Conservation (phyloP, 2,329 filamentous ascomycete genomes). For the Phialemonium atrogriseum region DNA sequence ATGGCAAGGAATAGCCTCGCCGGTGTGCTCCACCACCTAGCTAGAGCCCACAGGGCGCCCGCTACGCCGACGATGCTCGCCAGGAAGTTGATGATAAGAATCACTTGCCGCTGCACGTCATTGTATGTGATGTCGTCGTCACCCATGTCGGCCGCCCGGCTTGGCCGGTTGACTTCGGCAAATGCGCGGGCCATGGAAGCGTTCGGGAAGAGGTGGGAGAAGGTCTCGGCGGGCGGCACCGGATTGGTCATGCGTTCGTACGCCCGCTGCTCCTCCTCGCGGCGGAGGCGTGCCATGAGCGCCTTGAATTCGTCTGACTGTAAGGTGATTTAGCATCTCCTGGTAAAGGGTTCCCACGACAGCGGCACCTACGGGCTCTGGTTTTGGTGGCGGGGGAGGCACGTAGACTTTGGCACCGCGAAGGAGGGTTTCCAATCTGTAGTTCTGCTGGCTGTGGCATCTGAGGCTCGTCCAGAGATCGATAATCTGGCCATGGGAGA, state of each 20-base stretch:
- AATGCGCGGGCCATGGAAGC: slow-evolving; percentile 41
- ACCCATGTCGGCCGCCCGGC: slow-evolving; percentile 33
- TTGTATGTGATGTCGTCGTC: slow-evolving; percentile 58
- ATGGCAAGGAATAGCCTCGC: slow-evolving; percentile 63
- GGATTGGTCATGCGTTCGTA: slow-evolving; percentile 77
- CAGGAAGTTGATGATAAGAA: slow-evolving; percentile 82
- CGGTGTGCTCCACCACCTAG: slow-evolving; percentile 67
- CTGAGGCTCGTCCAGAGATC: slow-evolving; percentile 49
- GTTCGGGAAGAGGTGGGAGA: slow-evolving; percentile 48
- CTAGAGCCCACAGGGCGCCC: slow-evolving; percentile 69
- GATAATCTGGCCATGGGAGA: slow-evolving; percentile 64
- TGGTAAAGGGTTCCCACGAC: too few relatives aligned
- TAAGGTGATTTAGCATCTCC: too few relatives aligned
- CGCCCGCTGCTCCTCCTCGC: slow-evolving; percentile 69
- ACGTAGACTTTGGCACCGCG: slow-evolving; percentile 64
- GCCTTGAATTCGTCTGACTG: slow-evolving; percentile 77
- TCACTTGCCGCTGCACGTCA: slow-evolving; percentile 72
- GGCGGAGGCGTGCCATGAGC: slow-evolving; percentile 77
- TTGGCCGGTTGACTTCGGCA: slow-evolving; percentile 43
- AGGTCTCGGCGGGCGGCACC: slow-evolving; percentile 44
- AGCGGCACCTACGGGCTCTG: slow-evolving; percentile 65
- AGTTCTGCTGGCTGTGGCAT: slow-evolving; percentile 19
- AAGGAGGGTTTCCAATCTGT: slow-evolving; percentile 62
- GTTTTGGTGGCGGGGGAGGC: slow-evolving; percentile 72
- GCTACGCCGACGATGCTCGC: slow-evolving; percentile 76